Evolutionary conservation across 192 early-diverging fungal genomes (phyloP), one percentile per base, ranked within the genome.

Genomic region (Entomortierella chlamydospora): DNA sequence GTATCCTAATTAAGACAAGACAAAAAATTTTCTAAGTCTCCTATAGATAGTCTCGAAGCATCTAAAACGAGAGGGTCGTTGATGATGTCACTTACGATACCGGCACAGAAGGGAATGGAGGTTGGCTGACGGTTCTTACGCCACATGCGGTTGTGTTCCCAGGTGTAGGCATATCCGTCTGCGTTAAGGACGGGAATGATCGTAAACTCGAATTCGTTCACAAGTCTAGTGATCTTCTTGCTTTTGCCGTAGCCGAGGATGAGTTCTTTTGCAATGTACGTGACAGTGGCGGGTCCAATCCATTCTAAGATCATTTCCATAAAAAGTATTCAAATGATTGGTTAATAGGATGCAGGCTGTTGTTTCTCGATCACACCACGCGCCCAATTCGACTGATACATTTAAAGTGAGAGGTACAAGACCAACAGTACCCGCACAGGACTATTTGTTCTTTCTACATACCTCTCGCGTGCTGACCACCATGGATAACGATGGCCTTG

Each of bases 111-210:
- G 17, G 84, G 72, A 30, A 83, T 74, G 1, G 71, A 64, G 29
- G 87, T 88, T 2, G 89, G 87, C 59, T 90, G 86, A 10, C 90
- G 79, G 69, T 89, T 91, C 73, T 91, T 91, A 50, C 90, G 82
- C 86, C 88, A 90, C 86, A 79, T 79, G 25, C 76, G 76, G 57
- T 79, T 79, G 57, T 71, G 68, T 26, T 81, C 81, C 78, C 85
- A 84, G 22, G 90, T 82, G 73, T 84, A 89, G 20, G 81, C 77
- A 67, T 89, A 91, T 47, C 90, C 90, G 68, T 91, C 90, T 6
- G 86, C 86, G 47, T 91, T 91, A 47, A 91, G 57, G 41, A 90
- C 90, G 31, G 90, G 90, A 29, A 91, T 79, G 49, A 91, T 83
- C 8, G 77, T 70, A 65, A 86, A 88, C 57, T 83, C 82, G 70